Base-by-base conservation (phyloP, 805 yeast genomes). In the Alloascoidea hylecoeti region DNA sequence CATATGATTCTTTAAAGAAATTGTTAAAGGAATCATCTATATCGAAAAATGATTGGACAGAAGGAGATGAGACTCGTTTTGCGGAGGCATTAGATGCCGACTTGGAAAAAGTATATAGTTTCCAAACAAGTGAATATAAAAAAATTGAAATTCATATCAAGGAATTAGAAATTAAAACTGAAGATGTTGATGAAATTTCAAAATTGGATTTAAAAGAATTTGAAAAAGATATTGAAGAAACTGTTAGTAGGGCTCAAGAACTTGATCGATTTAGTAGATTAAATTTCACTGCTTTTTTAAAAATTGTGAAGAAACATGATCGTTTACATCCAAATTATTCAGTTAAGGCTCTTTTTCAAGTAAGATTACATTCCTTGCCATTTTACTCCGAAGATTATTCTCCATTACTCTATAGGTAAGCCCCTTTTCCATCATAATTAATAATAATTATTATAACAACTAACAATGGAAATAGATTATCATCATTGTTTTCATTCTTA, bases 281-380 rank as follows among this genome's bases (percentile, higher is more conserved):
- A 47, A 92, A 92, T 60, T 92, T 79, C 63, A 89, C 98, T 12
- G 98, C 96, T 1, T 89, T 92, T 61, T 70, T 77, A 49, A 92
- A 92, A 55, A 84, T 92, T 48, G 96, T 88, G 46, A 88, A 89
- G 63, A 89, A 89, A 60, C 98, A 92, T 53, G 97, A 92, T 60
- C 74, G 96, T 38, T 57, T 89, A 45, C 96, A 88, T 58, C 71
- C 86, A 19, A 68, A 74, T 45, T 92, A 80, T 57, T 79, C 92
- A n/a, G 96, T 89, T 16, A 79, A 75, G 55, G 95, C 97, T 0
- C 61, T 92, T 48, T 64, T 92, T 49, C 83, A 84, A 46, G 96
- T 89, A 18, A 70, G 98, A 49, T 67, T 92, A 58, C 79, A 78
- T 52, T 78, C 77, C 37, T 66, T 89, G 49, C 97, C 97, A 2